Base-by-base conservation (phyloP, 1,284 basidiomycete genomes). In the Mycena sp. region DNA sequence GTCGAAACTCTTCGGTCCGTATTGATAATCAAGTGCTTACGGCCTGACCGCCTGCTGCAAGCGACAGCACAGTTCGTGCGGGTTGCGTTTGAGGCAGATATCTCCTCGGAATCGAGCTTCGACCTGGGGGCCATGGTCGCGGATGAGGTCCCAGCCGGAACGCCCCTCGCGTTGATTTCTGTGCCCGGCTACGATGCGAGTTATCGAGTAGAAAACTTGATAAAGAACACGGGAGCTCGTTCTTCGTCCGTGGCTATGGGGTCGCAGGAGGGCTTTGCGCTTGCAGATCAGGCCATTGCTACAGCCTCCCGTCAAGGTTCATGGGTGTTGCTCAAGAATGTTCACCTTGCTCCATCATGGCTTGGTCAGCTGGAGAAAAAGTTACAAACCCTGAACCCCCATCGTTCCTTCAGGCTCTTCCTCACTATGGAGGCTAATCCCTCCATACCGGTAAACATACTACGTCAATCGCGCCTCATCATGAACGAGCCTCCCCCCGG, bases 401-500 rank as follows among this genome's bases (percentile, higher is more conserved):
- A 95, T 74, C 88, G 89, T 56, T 91, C 85, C 74, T 99, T 98
- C 93, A 89, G 96, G 25, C 84, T 98, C 11, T 98, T 98, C 87
- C 83, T 99, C 52, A 98, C 96, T 0, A 95, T 98, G 94, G 96
- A 98, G 79, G 93, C 94, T 21, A 96, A 94, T 73, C 91, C 90
- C 28, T 51, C 90, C 35, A 97, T 99, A 60, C 95, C 96, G 4
- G 94, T 97, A 72, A 98, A 97, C 76, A 96, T 98, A 65, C 85
- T 99, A 17, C 92, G 96, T 17, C 95, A 96, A 77, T 98, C 95
- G 21, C 89, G 95, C 41, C 89, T 98, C 69, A 87, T 98, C 74
- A 98, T 98, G 96, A 98, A 98, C 75, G 96, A 98, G 74, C 96
- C 96, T 41, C 93, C 95, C 53, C 96, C 96, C 30, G 96, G 96